phyloP scores from a whole-genome alignment of 2,329 filamentous ascomycete species.

The Pseudonectria buxi region DNA sequence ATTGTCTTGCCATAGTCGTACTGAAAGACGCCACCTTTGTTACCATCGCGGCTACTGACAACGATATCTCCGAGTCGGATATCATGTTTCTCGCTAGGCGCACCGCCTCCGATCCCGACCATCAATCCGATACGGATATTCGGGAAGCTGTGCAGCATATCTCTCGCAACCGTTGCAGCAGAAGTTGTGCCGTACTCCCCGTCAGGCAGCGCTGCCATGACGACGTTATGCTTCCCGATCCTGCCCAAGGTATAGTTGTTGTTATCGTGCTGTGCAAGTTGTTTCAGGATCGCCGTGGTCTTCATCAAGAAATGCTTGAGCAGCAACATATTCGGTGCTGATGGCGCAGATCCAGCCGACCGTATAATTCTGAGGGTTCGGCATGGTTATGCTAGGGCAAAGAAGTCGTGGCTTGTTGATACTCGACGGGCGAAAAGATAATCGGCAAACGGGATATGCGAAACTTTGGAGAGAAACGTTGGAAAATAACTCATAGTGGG shows the following conservation, averaged over 20 bases:
- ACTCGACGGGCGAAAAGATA: no score
- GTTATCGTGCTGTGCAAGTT: conserved; percentile 8
- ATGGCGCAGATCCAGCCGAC: conserved; percentile 40
- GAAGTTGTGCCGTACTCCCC: conserved; percentile 9
- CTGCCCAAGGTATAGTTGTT: conserved; percentile 12
- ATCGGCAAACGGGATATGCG: no score
- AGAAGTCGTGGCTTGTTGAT: no score
- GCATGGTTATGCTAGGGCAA: no score
- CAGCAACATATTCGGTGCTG: conserved; percentile 30
- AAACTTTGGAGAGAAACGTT: no score
- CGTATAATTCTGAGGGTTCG: conserved; percentile 21
- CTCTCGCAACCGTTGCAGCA: conserved; percentile 17
- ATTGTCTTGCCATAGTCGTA: conserved; percentile 17
- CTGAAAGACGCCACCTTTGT: conserved; percentile 9
- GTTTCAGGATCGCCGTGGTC: conserved; percentile 12
- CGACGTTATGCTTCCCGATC: conserved; percentile 12
- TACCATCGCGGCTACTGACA: conserved; percentile 1
- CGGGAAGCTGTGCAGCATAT: conserved; percentile 26
- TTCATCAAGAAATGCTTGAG: conserved; percentile 33
- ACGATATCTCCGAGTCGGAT: conserved; percentile 22
- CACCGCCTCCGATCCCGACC: conserved; percentile 20
- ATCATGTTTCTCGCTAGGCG: conserved; percentile 24
- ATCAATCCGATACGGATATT: conserved; percentile 20
- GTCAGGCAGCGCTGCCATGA: conserved; percentile 9
- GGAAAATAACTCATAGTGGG: no score